Base-by-base conservation (phyloP, 345 rosid species). In the Populus alba region DNA sequence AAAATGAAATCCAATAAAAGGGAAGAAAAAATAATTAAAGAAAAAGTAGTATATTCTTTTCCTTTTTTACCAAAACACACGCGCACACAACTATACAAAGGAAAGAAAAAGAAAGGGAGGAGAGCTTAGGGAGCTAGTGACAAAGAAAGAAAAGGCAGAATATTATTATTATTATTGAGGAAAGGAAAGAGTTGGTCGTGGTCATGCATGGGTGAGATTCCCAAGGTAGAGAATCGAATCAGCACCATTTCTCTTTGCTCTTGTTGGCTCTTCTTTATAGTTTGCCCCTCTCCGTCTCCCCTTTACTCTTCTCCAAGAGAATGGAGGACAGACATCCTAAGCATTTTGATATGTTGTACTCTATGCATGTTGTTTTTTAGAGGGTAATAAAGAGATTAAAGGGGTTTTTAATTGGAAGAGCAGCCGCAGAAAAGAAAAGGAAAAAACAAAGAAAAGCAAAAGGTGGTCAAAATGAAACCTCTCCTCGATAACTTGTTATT, bases 281-380 rank as follows among this genome's bases (percentile, higher is more conserved):
- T 81, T 86, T 84, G 86, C 88, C 23, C 61, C 68, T 70, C 80
- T 77, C 70, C 76, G 10, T 41, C 45, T 69, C 4, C 53, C 74
- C 90, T 88, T 88, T 88, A 83, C 85, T 89, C 43, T 81, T 84
- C 86, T 81, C 87, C 90, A 81, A 88, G 90, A 86, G 86, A 88
- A 86, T 88, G 90, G 90, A 86, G 68, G 83, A 83, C 88, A 84
- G 81, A 74, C 17, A 22, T 41, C 37, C 45, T 5, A 8, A 31
- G 17, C 65, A 57, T 16, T 9, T 66, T 17, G n/a, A 41, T 8
- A 43, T 68, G 18, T 16, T 10, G 3, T 45, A 10, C 31, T 77
- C 12, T 23, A 37, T 25, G 5, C 72, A 29, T 47, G 43, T 73
- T 68, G 29, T 29, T 66, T 71, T 29, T 45, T 9, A 37, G 27